Conservation (phyloP, 2,329 filamentous ascomycete genomes). For the Biscogniauxia sp. region DNA sequence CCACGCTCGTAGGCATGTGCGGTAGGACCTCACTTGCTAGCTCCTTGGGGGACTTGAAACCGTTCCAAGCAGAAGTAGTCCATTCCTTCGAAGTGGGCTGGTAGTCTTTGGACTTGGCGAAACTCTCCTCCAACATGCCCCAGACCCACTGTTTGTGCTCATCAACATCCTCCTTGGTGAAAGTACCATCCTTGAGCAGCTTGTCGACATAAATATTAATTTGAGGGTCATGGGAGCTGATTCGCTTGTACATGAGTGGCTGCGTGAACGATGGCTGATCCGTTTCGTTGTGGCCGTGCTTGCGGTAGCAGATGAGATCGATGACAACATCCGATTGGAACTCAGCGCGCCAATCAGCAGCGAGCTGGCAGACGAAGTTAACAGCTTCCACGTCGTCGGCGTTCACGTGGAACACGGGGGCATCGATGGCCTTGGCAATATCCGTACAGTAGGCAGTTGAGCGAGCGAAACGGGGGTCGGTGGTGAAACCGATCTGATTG, state of each 20-base stretch:
- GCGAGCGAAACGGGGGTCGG: slow-evolving; percentile 92
- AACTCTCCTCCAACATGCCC: slow-evolving; percentile 98
- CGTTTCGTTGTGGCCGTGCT: slow-evolving; percentile 98
- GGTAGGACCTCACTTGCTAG: slow-evolving; percentile 90
- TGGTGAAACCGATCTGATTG: slow-evolving; percentile 99
- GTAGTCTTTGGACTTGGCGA: slow-evolving; percentile 96
- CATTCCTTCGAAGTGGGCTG: slow-evolving; percentile 95
- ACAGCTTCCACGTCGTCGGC: slow-evolving; percentile 97
- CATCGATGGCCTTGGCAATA: slow-evolving; percentile 98
- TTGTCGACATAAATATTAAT: slow-evolving; percentile 91
- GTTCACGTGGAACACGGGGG: slow-evolving; percentile 98
- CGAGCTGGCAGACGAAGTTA: slow-evolving; percentile 96
- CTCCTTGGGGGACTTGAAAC: slow-evolving; percentile 98
- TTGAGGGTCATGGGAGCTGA: slow-evolving; percentile 77
- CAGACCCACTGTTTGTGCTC: slow-evolving; percentile 99
- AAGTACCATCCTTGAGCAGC: slow-evolving; percentile 86
- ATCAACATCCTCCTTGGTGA: slow-evolving; percentile 95
- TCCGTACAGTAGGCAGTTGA: slow-evolving; percentile 99
- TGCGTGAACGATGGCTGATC: slow-evolving; percentile 99
- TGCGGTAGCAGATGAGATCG: slow-evolving; percentile 97
- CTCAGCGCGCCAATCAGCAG: slow-evolving; percentile 95
- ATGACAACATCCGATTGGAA: slow-evolving; percentile 99
- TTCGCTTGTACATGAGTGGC: slow-evolving; percentile 98
- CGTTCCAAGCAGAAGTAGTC: slow-evolving; percentile 98
- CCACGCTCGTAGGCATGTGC: slow-evolving; percentile 83